Evolutionary conservation across 768 basidiomycete genomes (phyloP), one percentile per base, ranked within the genome.

Genomic region (Thelephora ganbajun): DNA sequence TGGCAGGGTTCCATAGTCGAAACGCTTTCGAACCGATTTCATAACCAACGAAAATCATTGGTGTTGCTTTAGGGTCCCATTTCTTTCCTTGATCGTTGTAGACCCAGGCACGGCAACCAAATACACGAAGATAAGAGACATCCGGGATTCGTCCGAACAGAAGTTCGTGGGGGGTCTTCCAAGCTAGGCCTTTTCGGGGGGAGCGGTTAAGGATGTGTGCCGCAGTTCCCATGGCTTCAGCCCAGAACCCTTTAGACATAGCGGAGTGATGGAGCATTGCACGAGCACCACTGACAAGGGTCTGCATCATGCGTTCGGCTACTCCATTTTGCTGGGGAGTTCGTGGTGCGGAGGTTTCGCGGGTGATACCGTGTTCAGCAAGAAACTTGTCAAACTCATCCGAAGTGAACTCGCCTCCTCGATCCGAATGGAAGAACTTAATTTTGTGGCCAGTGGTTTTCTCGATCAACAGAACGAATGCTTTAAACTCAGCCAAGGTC

Each of bases 31-130:
- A 16, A 4, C 20, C 20, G 6, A 11, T 4, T 39, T 39, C 20
- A 11, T 39, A 39, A n/a, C 37, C 37, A 11, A 39, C 11, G 20
- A 39, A 39, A 5, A 39, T 39, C 20, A 39, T n/a, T 4, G 26
- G 26, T 9, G 9, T 4, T 30, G 26, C 26, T 9, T 9, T 30
- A 4, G 16, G n/a, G 3, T 39, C 37, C 20, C 20, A 39, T 11
- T 39, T 39, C 14, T 57, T 57, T 13, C 50, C 48, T 11, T 51
- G 18, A 1, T 43, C 50, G 0, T 35, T 48, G 36, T 57, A 55
- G 1, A 61, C 57, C 33, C 60, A 66, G 0, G 57, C 55, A 0
- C 51, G 50, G 33, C 59, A 63, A 0, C 65, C 63, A 22, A 64
- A 61, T 44, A 63, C 59, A 0, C 54, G 54, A 16, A 66, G 45